Conservation (phyloP, 208 protist genomes). For the Leptomonas pyrrhocoris region DNA sequence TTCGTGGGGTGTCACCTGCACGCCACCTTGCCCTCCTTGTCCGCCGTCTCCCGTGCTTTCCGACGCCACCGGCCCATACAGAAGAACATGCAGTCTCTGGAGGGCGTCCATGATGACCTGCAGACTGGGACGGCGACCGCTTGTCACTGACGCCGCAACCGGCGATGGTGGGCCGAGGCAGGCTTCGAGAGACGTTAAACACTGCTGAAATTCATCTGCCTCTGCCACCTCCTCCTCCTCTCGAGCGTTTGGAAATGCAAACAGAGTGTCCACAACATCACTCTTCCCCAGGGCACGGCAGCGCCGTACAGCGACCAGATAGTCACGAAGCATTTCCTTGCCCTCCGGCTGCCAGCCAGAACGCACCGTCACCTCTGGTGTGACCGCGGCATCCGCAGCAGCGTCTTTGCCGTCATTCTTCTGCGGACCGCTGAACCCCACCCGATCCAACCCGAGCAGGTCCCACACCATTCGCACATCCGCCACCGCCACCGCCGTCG, state of each 20-base stretch:
- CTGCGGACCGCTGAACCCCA: neutral
- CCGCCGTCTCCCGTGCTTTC: neutral
- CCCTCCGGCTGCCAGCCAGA: constrained; percentile 1
- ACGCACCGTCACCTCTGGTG: neutral
- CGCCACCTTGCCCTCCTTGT: neutral
- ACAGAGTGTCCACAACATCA: constrained; percentile 4
- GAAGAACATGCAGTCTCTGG: neutral
- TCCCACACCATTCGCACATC: constrained; percentile 32
- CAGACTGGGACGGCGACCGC: neutral
- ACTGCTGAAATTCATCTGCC: neutral
- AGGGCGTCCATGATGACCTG: neutral
- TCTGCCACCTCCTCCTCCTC: neutral
- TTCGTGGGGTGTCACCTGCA: neutral
- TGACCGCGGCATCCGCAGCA: neutral
- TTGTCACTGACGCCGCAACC: neutral
- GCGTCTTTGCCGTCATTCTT: neutral
- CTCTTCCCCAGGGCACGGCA: constrained; percentile 10
- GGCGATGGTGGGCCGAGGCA: neutral
- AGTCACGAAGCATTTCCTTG: constrained; percentile 30
- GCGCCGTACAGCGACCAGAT: constrained; percentile 20
- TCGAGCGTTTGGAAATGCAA: neutral
- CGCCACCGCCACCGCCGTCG: constrained; percentile 36
- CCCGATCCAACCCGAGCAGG: constrained; percentile 18
- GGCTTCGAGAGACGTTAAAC: neutral
- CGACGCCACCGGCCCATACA: neutral